Conservation (phyloP, 371 early-diverging fungal genomes). For the Mortierella sp. region DNA sequence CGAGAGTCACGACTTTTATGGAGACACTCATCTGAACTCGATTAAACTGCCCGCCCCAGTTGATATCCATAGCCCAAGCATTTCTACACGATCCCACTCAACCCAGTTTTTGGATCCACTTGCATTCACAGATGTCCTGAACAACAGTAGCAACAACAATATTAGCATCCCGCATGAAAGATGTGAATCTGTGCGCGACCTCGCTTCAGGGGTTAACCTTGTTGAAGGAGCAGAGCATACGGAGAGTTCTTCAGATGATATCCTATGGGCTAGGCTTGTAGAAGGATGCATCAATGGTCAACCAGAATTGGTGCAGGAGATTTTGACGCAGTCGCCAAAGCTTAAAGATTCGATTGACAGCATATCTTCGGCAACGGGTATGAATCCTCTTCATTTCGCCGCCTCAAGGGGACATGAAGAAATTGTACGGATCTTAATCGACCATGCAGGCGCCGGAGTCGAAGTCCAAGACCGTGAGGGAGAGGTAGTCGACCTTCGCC, state of each 20-base stretch:
- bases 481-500: constrained; percentile 65
- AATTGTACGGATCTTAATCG: constrained; percentile 74
- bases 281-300: constrained; percentile 50
- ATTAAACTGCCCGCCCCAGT: constrained; percentile 63
- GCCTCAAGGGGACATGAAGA: constrained; percentile 77
- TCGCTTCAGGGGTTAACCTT: constrained; percentile 19
- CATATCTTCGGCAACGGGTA: constrained; percentile 68
- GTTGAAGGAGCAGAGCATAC: constrained; percentile 8
- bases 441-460: constrained; percentile 72
- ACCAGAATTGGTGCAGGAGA: constrained; percentile 55
- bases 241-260: constrained; percentile 42
- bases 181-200: constrained; percentile 22
- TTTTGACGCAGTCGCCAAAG: constrained; percentile 72
- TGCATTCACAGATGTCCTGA: not conserved
- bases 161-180: constrained; percentile 4
- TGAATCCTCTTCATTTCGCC: constrained; percentile 78
- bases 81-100: not conserved
- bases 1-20: constrained; percentile 75
- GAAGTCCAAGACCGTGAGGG: constrained; percentile 78
- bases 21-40: constrained; percentile 67
- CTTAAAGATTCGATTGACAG: constrained; percentile 62
- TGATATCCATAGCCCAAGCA: constrained; percentile 4
- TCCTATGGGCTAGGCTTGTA: constrained; percentile 41
- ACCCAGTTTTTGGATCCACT: constrained; percentile 25
- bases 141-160: not conserved